Evolutionary conservation across 1,139 yeast species (phyloP).

Genomic region (Sugiyamaella japonica): DNA sequence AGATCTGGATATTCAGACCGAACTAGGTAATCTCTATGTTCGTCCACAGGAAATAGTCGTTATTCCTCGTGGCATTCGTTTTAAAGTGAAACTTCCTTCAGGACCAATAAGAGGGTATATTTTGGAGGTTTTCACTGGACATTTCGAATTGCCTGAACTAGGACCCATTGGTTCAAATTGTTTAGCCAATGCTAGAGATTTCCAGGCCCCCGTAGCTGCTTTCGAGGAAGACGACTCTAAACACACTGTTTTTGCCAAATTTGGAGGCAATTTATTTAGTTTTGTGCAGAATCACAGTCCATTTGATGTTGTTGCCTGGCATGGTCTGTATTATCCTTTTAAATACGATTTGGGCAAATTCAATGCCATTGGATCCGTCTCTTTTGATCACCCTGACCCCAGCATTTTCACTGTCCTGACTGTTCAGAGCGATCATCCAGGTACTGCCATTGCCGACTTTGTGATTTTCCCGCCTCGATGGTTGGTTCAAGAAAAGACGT

Average conservation of each 20-base stretch:
- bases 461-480: slow-evolving; percentile 39
- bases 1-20: slow-evolving; percentile 35
- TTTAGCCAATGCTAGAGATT: slow-evolving; percentile 38
- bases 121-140: slow-evolving; percentile 33
- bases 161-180: slow-evolving; percentile 39
- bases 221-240: slow-evolving; percentile 25
- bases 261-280: slow-evolving; percentile 31
- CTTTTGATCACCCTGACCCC: slow-evolving; percentile 38
- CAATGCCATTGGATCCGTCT: slow-evolving; percentile 36
- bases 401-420: slow-evolving; percentile 37
- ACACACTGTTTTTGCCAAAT: slow-evolving; percentile 30
- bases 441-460: slow-evolving; percentile 39
- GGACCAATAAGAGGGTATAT: slow-evolving; percentile 33
- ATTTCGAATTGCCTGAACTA: slow-evolving; percentile 37
- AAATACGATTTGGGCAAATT: slow-evolving; percentile 37
- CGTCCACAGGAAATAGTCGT: slow-evolving; percentile 36
- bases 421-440: slow-evolving; percentile 33
- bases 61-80: slow-evolving; percentile 38
- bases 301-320: slow-evolving; percentile 39
- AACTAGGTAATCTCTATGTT: slow-evolving; percentile 35
- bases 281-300: slow-evolving; percentile 35
- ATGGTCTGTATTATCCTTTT: slow-evolving; percentile 37
- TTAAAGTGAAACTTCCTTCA: slow-evolving; percentile 27
- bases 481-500: slow-evolving; percentile 37
- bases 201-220: slow-evolving; percentile 33